phyloP scores from a whole-genome alignment of 2,329 filamentous ascomycete species.

The Fusarium euwallaceae region DNA sequence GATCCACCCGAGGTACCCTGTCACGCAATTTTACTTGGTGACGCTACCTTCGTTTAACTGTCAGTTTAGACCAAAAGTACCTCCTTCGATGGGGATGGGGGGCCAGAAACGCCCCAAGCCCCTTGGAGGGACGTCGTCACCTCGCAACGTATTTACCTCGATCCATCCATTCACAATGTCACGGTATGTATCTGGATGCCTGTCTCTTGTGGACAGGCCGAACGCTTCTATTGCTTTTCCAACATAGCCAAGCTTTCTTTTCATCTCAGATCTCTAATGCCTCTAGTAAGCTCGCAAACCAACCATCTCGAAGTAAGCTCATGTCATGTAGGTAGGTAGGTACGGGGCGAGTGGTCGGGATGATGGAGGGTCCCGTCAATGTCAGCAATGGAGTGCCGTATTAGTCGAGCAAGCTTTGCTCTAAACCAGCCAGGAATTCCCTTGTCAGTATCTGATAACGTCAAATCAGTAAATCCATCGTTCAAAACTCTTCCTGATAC shows the following conservation, averaged over 20 bases:
- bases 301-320: neutral
- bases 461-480: neutral
- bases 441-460: constrained; percentile 64
- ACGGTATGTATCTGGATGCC: constrained; percentile 52
- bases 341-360: neutral
- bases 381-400: neutral
- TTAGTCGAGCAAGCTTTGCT: constrained; percentile 72
- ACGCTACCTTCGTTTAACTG: constrained; percentile 14
- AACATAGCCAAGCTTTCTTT: neutral
- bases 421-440: constrained; percentile 74
- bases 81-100: neutral
- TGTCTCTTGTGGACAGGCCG: constrained; percentile 62
- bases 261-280: neutral
- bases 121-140: constrained; percentile 42
- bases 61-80: constrained; percentile 20
- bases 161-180: constrained; percentile 32
- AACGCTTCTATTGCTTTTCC: neutral
- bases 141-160: constrained; percentile 32
- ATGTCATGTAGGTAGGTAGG: neutral
- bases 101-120: constrained; percentile 26
- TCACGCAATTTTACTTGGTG: constrained; percentile 2
- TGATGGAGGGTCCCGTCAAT: neutral
- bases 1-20: constrained; percentile 16
- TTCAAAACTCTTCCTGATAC: neutral
- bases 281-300: neutral